These are phyloP conservation scores for Globisporangium perplexum DNA, from an alignment of 352 stramenopile species.

Conservation along the genomic window DNA sequence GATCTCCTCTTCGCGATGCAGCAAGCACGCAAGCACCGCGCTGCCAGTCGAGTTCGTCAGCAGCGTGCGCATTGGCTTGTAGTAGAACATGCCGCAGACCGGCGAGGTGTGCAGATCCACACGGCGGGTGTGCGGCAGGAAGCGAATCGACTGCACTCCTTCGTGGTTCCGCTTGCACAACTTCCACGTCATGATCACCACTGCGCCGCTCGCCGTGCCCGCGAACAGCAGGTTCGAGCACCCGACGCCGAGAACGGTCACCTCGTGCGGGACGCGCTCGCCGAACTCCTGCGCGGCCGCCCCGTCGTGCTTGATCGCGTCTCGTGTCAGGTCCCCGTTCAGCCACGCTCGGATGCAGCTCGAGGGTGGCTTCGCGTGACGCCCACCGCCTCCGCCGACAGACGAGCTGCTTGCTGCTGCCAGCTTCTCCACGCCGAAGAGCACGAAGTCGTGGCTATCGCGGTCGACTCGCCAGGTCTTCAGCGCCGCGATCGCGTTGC, in stretches of 20 bases:
- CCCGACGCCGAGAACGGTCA: constrained; percentile 39
- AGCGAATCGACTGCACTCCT: constrained; percentile 16
- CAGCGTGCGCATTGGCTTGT: constrained; percentile 18
- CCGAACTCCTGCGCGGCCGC: constrained; percentile 2
- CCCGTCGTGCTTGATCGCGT: constrained; percentile 21
- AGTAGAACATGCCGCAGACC: constrained; percentile 38
- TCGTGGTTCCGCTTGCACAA: constrained; percentile 19
- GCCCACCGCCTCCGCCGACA: not conserved
- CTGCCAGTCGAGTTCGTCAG: constrained; percentile 37
- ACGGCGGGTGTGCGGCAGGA: constrained; percentile 23
- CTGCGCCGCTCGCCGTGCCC: constrained; percentile 31
- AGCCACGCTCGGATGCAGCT: constrained; percentile 44
- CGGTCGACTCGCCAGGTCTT: constrained; percentile 24
- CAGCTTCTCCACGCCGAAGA: constrained; percentile 43
- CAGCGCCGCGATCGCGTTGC: constrained; percentile 21
- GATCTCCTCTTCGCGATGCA: constrained; percentile 5
- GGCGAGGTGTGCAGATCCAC: constrained; percentile 47
- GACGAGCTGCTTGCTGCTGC: not conserved
- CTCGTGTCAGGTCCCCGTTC: constrained; percentile 39
- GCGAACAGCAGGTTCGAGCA: constrained; percentile 37
- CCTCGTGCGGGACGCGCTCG: constrained; percentile 21
- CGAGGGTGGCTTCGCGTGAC: constrained; percentile 1
- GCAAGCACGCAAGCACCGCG: constrained; percentile 33
- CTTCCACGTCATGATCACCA: constrained; percentile 50
- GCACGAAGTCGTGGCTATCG: constrained; percentile 47